Evolutionary conservation across 331 rosid species (phyloP), one percentile per base, ranked within the genome.

Genomic region (Spiraea crenata): DNA sequence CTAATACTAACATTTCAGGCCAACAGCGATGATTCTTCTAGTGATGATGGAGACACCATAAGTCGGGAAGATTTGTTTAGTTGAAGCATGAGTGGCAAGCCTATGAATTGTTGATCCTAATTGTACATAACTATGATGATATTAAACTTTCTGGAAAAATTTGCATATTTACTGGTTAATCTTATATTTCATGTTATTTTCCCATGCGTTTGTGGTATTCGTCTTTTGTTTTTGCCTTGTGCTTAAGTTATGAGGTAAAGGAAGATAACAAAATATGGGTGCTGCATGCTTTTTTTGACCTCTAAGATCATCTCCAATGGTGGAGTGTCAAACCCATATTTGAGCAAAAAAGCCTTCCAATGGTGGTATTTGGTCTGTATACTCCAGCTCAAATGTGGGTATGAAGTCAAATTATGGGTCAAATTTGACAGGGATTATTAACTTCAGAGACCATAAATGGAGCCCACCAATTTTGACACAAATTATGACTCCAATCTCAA

Each of bases 61-160:
- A 88, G 87, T 76, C 88, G 70, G 19, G 92, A 83, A 1, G 93
- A 85, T 75, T 77, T 79, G 70, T 81, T 79, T 81, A 51, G 78
- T 79, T 90, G 78, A 58, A 42, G 13, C n/a, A 35, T 10, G 38
- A 86, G 75, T 70, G 65, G 40, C 58, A 56, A 31, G 39, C 20
- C 72, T 50, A 20, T 17, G 50, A 65, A 63, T 37, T 63, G n/a
- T 48, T 81, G 79, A 25, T 71, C 75, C 76, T 76, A 78, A 57
- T 51, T 84, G 92, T 86, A 79, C 61, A 82, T 82, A 82, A 71
- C 65, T 81, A 74, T 75, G 74, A 25, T 77, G 34, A 17, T 69
- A 48, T 55, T 71, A 44, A 15, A 17, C 34, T 40, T 55, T 19
- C 13, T 7, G 0, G 19, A 57, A 9, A 12, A 54, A 31, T 3